These are phyloP conservation scores for Microcyclospora pomicola DNA, from an alignment of 2,329 filamentous ascomycete genomes.

Conservation along the genomic window DNA sequence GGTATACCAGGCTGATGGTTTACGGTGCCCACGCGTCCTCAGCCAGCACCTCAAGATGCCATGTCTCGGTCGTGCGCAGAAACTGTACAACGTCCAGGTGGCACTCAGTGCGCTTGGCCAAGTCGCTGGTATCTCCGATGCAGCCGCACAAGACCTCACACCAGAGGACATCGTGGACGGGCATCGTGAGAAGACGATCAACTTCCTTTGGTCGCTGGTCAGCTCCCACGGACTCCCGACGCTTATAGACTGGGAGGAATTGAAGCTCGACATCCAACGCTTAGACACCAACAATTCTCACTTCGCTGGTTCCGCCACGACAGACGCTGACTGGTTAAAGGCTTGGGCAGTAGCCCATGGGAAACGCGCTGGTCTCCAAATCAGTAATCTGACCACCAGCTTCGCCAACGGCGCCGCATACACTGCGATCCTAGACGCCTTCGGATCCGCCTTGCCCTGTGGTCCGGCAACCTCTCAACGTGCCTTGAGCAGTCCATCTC, in stretches of 20 bases:
- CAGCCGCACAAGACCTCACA: constrained; percentile 30
- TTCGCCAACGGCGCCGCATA: constrained; percentile 44
- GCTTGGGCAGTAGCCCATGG: constrained; percentile 43
- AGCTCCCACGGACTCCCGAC: constrained; percentile 40
- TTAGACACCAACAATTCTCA: background rate
- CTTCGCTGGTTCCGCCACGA: background rate
- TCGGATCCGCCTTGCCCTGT: constrained; percentile 31
- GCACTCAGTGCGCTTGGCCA: constrained; percentile 40
- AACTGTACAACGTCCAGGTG: constrained; percentile 45
- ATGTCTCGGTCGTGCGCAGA: constrained; percentile 40
- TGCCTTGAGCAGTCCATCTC: constrained; percentile 4
- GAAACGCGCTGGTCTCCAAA: constrained; percentile 29
- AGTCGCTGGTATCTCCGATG: constrained; percentile 27
- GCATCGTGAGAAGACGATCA: constrained; percentile 50
- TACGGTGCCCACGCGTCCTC: constrained; percentile 32
- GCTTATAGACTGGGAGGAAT: constrained; percentile 42
- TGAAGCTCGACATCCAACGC: constrained; percentile 32
- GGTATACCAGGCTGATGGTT: constrained; percentile 14
- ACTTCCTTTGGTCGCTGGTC: constrained; percentile 46
- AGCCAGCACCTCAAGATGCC: constrained; percentile 47
- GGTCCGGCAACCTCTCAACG: constrained; percentile 25
- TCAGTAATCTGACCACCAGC: constrained; percentile 44
- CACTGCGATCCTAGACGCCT: constrained; percentile 43
- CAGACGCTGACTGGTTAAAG: constrained; percentile 26
- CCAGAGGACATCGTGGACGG: constrained; percentile 50